Base-by-base conservation (phyloP, 1,284 basidiomycete genomes). In the Cystobasidium slooffiae region DNA sequence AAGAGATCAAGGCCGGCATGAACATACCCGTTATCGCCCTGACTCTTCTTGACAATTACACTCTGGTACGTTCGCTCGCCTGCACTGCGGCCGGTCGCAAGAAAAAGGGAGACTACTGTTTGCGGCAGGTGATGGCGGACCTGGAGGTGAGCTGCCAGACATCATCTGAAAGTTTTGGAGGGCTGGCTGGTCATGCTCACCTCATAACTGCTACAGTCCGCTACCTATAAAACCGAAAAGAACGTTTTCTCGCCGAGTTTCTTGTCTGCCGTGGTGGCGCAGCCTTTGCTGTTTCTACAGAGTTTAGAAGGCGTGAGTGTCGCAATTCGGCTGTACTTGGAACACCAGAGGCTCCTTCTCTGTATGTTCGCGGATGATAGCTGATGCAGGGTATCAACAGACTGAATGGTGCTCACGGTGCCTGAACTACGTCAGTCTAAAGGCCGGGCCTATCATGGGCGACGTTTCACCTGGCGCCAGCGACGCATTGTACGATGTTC, bases 401-500 rank as follows among this genome's bases (percentile, higher is more conserved):
- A 6, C 18, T 52, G 31, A 31, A 9, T 73, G 70, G 70, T 73
- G 70, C 37, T 44, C 62, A 1, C 37, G 53, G 18, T 73, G 70
- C 44, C 43, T 73, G 14, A 73, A 73, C 22, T 55, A 56, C n/a
- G 39, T 52, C 47, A 49, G 37, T 18, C 8, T 61, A 12, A n/a
- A 66, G 20, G 62, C 70, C 46, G 47, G 47, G 39, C 62, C 70
- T 8, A 59, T 73, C 18, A 55, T 73, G n/a, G 52, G 66, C 31
- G 62, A 65, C 39, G 70, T 73, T 5, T 18, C 49, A n/a, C 41
- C 39, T 1, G 62, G 46, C n/a, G 3, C 22, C 56, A 62, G 51
- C n/a, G 47, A 44, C 12, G 44, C 41, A 5, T 14, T 66, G 2
- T 43, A 73, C 53, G 22, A n/a, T 24, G n/a, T 52, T 14, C 43